phyloP scores from a whole-genome alignment of 2,329 filamentous ascomycete species.

The Hymenoscyphus fructigenus region DNA sequence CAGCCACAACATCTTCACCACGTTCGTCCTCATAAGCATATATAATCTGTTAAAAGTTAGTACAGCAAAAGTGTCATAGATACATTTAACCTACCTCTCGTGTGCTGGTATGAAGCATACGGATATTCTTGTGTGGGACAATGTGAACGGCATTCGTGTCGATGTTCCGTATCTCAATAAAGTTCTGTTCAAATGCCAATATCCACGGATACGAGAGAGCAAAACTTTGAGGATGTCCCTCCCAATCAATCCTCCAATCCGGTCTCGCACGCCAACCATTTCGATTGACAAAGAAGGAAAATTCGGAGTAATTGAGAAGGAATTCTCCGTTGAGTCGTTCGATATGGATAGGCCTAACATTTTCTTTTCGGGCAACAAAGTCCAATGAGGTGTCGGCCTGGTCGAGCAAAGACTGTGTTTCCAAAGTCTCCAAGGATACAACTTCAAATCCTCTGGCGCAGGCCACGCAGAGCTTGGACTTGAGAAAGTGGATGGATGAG shows the following conservation, averaged over 20 bases:
- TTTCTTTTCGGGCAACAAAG: constrained; percentile 92
- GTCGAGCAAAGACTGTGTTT: constrained; percentile 94
- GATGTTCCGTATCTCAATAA: constrained; percentile 94
- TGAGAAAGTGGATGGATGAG: constrained; percentile 96
- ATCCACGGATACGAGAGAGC: constrained; percentile 97
- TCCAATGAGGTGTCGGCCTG: constrained; percentile 97
- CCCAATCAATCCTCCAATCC: constrained; percentile 98
- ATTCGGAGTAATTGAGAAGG: constrained; percentile 95
- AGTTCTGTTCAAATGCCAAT: constrained; percentile 93
- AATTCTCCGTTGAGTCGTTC: constrained; percentile 97
- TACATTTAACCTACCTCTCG: constrained; percentile 70
- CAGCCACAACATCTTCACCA: constrained; percentile 90
- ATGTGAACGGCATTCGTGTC: constrained; percentile 95
- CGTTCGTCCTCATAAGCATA: constrained; percentile 97
- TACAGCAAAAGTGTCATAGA: constrained; percentile 28
- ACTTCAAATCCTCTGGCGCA: constrained; percentile 96
- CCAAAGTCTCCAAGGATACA: constrained; percentile 93
- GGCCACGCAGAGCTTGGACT: constrained; percentile 93
- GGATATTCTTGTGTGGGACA: constrained; percentile 92
- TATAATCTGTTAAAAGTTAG: constrained; percentile 65
- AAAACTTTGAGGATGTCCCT: constrained; percentile 88
- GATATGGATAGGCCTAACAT: constrained; percentile 93
- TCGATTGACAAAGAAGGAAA: constrained; percentile 98
- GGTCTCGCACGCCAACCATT: constrained; percentile 96
- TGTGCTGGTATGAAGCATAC: constrained; percentile 96